Percentiles rank a stretch among this genome's conserved stretches.
These are phyloP conservation scores for Magnusiomyces tetraspermus DNA, from an alignment of 1,139 yeast genomes.

Conservation along the genomic window DNA sequence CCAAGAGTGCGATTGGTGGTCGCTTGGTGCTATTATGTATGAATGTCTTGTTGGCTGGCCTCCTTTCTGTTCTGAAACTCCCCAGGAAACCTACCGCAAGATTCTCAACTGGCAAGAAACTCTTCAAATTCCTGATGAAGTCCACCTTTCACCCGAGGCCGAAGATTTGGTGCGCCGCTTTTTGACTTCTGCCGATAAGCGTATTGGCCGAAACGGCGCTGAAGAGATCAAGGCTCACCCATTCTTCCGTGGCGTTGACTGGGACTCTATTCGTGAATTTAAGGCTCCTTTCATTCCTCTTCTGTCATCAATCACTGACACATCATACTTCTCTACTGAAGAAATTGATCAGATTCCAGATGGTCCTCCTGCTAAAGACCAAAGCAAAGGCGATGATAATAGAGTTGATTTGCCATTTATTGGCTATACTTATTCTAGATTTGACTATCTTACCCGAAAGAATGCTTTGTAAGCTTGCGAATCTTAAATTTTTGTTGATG, in stretches of 20 bases:
- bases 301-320: slow-evolving; percentile 81
- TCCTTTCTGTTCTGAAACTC: slow-evolving; percentile 96
- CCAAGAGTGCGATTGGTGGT: slow-evolving; percentile 99
- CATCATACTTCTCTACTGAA: slow-evolving; percentile 96
- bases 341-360: slow-evolving; percentile 94
- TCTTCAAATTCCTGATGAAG: slow-evolving; percentile 87
- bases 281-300: slow-evolving; percentile 92
- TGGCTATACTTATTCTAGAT: slow-evolving; percentile 91
- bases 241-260: slow-evolving; percentile 85
- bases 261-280: slow-evolving; percentile 87
- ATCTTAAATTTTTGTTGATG: no score
- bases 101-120: slow-evolving; percentile 94
- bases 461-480: slow-evolving; percentile 71
- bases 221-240: slow-evolving; percentile 87
- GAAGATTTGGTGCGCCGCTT: slow-evolving; percentile 83
- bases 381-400: slow-evolving; percentile 48
- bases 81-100: slow-evolving; percentile 95
- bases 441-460: slow-evolving; percentile 81
- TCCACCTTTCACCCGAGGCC: slow-evolving; percentile 86
- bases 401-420: slow-evolving; percentile 87
- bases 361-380: slow-evolving; percentile 43
- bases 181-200: slow-evolving; percentile 71
- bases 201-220: slow-evolving; percentile 90
- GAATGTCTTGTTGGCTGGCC: slow-evolving; percentile 99
- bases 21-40: slow-evolving; percentile 96